Percentiles rank a stretch among this genome's conserved stretches.
Conservation (phyloP, 164 flowering plant species). For the Piper longum region DNA sequence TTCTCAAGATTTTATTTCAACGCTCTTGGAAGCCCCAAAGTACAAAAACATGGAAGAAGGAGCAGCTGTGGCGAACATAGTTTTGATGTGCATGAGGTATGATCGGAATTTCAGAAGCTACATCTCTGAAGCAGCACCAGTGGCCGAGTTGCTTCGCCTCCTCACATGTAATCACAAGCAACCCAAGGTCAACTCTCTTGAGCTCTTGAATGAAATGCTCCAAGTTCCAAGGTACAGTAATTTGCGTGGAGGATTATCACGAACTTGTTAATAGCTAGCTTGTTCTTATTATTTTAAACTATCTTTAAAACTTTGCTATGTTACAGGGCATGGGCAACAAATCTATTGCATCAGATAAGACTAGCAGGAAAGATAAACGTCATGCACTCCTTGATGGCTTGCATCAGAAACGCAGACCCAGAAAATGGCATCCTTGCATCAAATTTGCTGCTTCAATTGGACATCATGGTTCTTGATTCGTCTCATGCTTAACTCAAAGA, state of each 20-base stretch:
- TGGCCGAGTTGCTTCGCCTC: conserved; percentile 39
- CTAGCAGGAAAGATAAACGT: conserved; percentile 6
- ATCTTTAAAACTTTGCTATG: not conserved
- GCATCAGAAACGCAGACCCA: conserved; percentile 26
- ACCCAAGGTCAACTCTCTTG: conserved; percentile 38
- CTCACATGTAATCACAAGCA: conserved; percentile 33
- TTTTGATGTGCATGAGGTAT: conserved; percentile 53
- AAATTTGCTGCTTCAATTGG: conserved; percentile 54
- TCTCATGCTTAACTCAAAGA: not conserved
- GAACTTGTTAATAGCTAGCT: not conserved
- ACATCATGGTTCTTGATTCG: conserved; percentile 25
- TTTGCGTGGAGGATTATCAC: not conserved
- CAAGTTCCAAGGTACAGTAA: conserved; percentile 44
- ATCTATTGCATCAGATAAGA: conserved; percentile 32
- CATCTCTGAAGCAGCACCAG: conserved; percentile 28
- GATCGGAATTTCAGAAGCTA: conserved; percentile 54
- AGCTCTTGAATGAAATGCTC: conserved; percentile 57
- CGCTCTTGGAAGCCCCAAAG: conserved; percentile 31
- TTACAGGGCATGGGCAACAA: conserved; percentile 43
- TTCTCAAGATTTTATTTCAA: conserved; percentile 41
- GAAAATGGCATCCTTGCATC: conserved; percentile 49
- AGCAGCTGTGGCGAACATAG: conserved; percentile 39
- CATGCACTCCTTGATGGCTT: conserved; percentile 26
- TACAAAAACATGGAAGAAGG: conserved; percentile 27
- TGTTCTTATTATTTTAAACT: not conserved